These are phyloP conservation scores for Xylaria sp. DNA, from an alignment of 2,329 filamentous ascomycete genomes.

Conservation along the genomic window DNA sequence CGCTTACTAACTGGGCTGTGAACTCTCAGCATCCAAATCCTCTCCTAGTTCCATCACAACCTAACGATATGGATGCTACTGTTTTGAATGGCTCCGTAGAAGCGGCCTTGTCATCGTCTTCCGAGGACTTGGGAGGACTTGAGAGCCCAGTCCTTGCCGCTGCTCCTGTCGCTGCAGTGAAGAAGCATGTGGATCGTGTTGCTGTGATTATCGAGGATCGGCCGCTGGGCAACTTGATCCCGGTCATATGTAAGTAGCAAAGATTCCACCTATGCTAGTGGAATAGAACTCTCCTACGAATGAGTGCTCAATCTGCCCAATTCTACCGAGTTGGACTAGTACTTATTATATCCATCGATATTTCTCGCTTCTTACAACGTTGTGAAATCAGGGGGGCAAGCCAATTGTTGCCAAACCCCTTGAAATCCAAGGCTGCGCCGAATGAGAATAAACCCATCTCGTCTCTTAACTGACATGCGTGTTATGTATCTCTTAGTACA, in stretches of 20 bases:
- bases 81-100: neutral
- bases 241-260: slow-evolving; percentile 46
- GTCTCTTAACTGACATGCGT: too few species aligned
- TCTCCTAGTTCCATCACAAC: neutral
- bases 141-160: neutral
- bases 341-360: neutral
- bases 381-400: neutral
- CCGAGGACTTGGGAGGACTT: neutral
- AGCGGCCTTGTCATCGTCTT: neutral
- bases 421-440: neutral
- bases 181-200: slow-evolving; percentile 42
- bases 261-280: neutral
- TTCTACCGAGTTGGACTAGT: too few species aligned
- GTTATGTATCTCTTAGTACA: slow-evolving; percentile 43
- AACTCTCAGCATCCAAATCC: neutral
- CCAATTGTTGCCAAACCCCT: neutral
- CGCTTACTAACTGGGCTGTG: neutral
- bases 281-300: neutral
- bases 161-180: neutral
- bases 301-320: neutral
- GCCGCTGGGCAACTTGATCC: slow-evolving; percentile 50
- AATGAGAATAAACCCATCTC: neutral
- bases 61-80: neutral
- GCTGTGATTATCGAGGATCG: slow-evolving; percentile 54
- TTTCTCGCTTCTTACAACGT: neutral